Base-by-base conservation (phyloP, 2,329 filamentous ascomycete genomes). In the Ceratocystis colombiana region DNA sequence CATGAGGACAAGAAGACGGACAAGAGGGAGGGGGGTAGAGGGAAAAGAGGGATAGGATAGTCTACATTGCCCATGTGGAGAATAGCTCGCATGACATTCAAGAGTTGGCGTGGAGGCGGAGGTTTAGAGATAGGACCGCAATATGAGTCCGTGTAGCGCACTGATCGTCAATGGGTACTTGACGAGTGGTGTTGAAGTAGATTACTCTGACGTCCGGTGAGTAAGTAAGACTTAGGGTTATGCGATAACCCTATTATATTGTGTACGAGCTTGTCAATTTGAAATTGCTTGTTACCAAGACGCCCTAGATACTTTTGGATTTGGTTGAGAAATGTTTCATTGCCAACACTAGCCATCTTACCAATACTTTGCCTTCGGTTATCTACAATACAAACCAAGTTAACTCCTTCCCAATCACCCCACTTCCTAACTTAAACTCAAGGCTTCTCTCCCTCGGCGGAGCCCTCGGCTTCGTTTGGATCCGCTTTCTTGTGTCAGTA, bases 161-260 rank as follows among this genome's bases (percentile, higher is more conserved):
- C 15, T 37, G 55, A 37, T 59, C 55, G 22, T 7, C 12, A 25
- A n/a, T 37, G 15, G 55, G 55, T 4, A 4, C 22, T 8, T n/a
- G 22, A 10, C 5, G 22, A 53, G 5, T 25, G 22, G 20, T 12
- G 12, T 15, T 53, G 20, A 28, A 53, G 6, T 53, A 28, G 48
- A 59, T 59, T 37, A 59, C 55, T 59, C 55, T 59, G 28, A 59
- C 55, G 55, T 59, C 55, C 15, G n/a, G n/a, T 59, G 17, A 59
- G 3, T 4, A 37, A 8, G 30, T n/a, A 59, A 10, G 6, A 33
- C 25, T n/a, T 15, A 59, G 55, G 28, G 55, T 33, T 8, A 3
- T 15, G 10, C 0, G 3, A 4, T n/a, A 59, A 59, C 55, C 55
- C 55, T 59, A 37, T 1, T 2, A 12, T n/a, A 7, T 7, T 17